A percentile compares a stretch with the other conserved stretches of the same genome.
Evolutionary conservation across 371 early-diverging fungal genomes (phyloP).

Genomic region (Nematocida major): DNA sequence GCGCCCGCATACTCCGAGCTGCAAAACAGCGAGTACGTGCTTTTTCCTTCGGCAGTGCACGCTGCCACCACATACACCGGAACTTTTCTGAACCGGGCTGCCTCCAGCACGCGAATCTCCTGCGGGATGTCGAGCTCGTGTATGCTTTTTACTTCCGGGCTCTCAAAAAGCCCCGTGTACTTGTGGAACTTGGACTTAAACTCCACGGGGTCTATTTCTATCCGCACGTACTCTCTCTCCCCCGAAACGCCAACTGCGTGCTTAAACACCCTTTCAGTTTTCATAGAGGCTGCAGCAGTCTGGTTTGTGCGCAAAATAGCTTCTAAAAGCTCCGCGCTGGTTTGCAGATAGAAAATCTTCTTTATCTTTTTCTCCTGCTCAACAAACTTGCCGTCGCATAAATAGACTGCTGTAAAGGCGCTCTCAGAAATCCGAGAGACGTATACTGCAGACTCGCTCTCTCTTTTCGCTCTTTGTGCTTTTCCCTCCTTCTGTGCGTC

Average conservation of each 20-base stretch:
- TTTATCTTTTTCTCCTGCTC: neutral
- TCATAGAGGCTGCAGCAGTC: neutral
- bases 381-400: neutral
- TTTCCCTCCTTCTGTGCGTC: neutral
- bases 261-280: neutral
- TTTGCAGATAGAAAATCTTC: slow-evolving; percentile 41
- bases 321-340: neutral
- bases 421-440: neutral
- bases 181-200: slow-evolving; percentile 14
- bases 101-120: neutral
- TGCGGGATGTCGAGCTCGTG: slow-evolving; percentile 20
- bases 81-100: neutral
- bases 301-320: neutral
- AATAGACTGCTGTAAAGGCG: neutral
- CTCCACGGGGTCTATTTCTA: slow-evolving; percentile 24
- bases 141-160: slow-evolving; percentile 11
- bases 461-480: neutral
- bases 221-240: neutral
- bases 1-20: neutral
- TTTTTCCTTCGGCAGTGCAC: neutral
- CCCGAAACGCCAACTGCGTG: neutral
- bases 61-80: neutral
- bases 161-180: slow-evolving; percentile 31
- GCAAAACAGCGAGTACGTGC: neutral
- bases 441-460: neutral